Base-by-base conservation (phyloP, 805 yeast genomes). In the Yarrowia alimentaria region DNA sequence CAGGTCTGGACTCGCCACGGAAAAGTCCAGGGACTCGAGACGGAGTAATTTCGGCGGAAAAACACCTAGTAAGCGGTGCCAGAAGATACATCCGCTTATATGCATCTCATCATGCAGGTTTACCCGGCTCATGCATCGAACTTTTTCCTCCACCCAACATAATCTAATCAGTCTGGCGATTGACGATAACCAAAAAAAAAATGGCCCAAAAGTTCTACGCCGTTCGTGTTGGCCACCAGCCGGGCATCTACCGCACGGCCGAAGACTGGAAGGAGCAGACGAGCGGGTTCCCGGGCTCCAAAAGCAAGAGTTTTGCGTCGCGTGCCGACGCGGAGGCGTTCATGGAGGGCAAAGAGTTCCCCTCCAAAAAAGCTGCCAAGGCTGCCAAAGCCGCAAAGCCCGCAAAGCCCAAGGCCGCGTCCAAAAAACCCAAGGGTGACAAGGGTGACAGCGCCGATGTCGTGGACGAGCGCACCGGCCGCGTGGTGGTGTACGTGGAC, bases 121-220 rank as follows among this genome's bases (percentile, higher is more conserved):
- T n/a, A n/a, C n/a, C n/a, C n/a, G n/a, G n/a, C n/a, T n/a, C n/a
- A n/a, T n/a, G n/a, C n/a, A n/a, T n/a, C n/a, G n/a, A n/a, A n/a
- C n/a, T n/a, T n/a, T n/a, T n/a, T n/a, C n/a, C n/a, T n/a, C n/a
- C n/a, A n/a, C n/a, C n/a, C n/a, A n/a, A n/a, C n/a, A n/a, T n/a
- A n/a, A n/a, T n/a, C n/a, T n/a, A n/a, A n/a, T n/a, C n/a, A n/a
- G n/a, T n/a, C n/a, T n/a, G n/a, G n/a, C n/a, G n/a, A n/a, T n/a
- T n/a, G n/a, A n/a, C n/a, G n/a, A n/a, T n/a, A n/a, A n/a, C n/a
- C n/a, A n/a, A n/a, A n/a, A n/a, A n/a, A n/a, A n/a, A n/a, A n/a
- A n/a, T n/a, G n/a, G n/a, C n/a, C n/a, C n/a, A n/a, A n/a, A 34
- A 16, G 11, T 35, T 24, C 21, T 35, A 22, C 21, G 42, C 42